Conservation (phyloP, 2,329 filamentous ascomycete species). For the Ceratocystis alfenasii region DNA sequence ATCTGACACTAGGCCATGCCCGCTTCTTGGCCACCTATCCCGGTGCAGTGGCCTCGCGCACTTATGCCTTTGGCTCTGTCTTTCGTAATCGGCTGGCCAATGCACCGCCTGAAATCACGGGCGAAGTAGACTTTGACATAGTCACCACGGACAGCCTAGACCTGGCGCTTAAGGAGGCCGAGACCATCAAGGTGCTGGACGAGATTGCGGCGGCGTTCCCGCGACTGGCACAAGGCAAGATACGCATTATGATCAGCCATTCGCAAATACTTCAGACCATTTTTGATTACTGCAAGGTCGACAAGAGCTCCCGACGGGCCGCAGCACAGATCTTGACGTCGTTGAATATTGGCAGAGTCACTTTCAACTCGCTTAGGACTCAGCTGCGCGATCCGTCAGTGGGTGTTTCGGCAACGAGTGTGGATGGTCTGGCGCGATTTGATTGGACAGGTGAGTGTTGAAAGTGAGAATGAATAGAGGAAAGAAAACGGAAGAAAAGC, state of each 20-base stretch:
- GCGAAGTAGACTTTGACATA: slow-evolving; percentile 93
- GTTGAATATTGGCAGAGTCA: slow-evolving; percentile 67
- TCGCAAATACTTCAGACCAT: slow-evolving; percentile 74
- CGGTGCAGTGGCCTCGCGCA: slow-evolving; percentile 53
- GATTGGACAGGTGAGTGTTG: slow-evolving; percentile 61
- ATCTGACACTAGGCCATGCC: slow-evolving; percentile 81
- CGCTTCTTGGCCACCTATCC: slow-evolving; percentile 64
- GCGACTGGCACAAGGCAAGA: slow-evolving; percentile 53
- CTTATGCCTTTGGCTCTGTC: slow-evolving; percentile 77
- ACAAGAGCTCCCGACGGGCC: slow-evolving; percentile 50
- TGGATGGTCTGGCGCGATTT: slow-evolving; percentile 82
- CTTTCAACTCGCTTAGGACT: slow-evolving; percentile 70
- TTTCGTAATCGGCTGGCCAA: slow-evolving; percentile 69
- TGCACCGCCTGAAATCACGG: slow-evolving; percentile 68
- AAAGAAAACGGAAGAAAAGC: background rate
- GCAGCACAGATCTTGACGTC: slow-evolving; percentile 79
- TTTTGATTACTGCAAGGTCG: slow-evolving; percentile 81
- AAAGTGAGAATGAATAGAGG: background rate
- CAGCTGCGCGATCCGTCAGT: slow-evolving; percentile 72
- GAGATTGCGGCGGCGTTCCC: slow-evolving; percentile 78
- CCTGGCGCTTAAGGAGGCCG: slow-evolving; percentile 78
- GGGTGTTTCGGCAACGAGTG: slow-evolving; percentile 73
- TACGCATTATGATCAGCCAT: slow-evolving; percentile 88
- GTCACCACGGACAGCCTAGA: slow-evolving; percentile 73
- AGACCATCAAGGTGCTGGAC: slow-evolving; percentile 86